Evolutionary conservation across 495 filamentous ascomycete species (phyloP), one percentile per base, ranked within the genome.

Genomic region (Neurospora sp.): DNA sequence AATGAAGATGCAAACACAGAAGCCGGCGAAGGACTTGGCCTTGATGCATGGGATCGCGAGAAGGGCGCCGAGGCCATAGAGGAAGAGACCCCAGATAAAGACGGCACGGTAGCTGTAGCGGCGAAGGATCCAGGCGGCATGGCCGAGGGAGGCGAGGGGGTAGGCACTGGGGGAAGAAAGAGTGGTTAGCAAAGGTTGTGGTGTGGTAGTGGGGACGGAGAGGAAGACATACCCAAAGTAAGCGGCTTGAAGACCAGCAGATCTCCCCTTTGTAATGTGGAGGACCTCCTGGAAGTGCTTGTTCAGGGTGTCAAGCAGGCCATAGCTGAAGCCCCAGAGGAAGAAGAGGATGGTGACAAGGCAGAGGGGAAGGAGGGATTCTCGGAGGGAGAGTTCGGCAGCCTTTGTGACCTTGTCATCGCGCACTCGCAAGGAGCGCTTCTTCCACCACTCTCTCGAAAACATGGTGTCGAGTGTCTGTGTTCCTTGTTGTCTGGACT

Each of bases 241-340:
- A 3, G 82, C 81, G 4, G 76, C 76, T 38, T 78, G 76, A 7
- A 83, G 71, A n/a, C 82, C 81, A 4, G 83, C 74, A 9, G 79
- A 78, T 27, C 81, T 75, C 39, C 77, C 72, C 20, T 75, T 73
- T 70, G 61, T 77, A 61, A 83, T 77, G 59, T 61, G 80, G 44
- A 96, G 85, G 53, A 74, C 78, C 73, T 77, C 75, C 72, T 79
- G 77, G 69, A 79, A 79, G 71, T 79, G 77, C 72, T 79, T 79
- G 74, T 79, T 79, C 31, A 79, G 72, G 10, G 76, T 77, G 31
- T 79, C 77, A 31, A 97, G 86, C 45, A 97, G 87, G 31, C 93
- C 93, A 78, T 96, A 95, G 0, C 91, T 90, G 76, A 97, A 94
- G 0, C 94, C 93, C 93, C 92, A 95, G 4, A 96, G 83, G 76